A percentile compares a stretch with the other conserved stretches of the same genome.
phyloP scores from a whole-genome alignment of 352 stramenopile species.

The Halophytophthora polymorphica region DNA sequence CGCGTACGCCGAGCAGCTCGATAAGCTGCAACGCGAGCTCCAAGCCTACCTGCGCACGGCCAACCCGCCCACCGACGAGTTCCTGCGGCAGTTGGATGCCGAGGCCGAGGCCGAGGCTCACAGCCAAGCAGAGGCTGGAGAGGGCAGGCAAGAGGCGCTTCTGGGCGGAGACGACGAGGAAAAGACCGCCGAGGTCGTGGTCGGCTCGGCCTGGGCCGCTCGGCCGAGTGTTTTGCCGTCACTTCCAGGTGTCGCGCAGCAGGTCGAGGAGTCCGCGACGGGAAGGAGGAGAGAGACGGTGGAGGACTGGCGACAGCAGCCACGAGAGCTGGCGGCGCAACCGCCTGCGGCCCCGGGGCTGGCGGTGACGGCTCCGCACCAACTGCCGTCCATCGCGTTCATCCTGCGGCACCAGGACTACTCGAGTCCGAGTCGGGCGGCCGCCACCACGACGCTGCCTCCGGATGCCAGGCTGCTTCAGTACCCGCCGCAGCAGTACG shows the following conservation, averaged over 20 bases:
- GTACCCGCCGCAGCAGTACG: neutral
- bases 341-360: slow-evolving; percentile 16
- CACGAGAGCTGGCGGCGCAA: slow-evolving; percentile 3
- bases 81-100: slow-evolving; percentile 15
- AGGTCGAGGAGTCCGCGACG: too few relatives aligned
- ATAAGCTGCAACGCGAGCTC: slow-evolving; percentile 37
- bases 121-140: neutral
- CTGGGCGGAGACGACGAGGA: too few relatives aligned
- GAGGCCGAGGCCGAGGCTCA: slow-evolving; percentile 7
- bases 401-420: slow-evolving; percentile 42
- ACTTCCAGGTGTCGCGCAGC: too few relatives aligned
- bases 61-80: slow-evolving; percentile 31
- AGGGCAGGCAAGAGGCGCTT: slow-evolving; percentile 4
- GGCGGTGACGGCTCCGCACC: slow-evolving; percentile 22
- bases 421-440: slow-evolving; percentile 28
- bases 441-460: slow-evolving; percentile 21
- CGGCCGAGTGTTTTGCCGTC: too few relatives aligned
- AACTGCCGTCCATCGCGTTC: slow-evolving; percentile 35
- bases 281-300: too few relatives aligned
- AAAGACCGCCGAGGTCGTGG: too few relatives aligned
- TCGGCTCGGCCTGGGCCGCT: too few relatives aligned
- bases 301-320: slow-evolving; percentile 3
- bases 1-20: slow-evolving; percentile 44
- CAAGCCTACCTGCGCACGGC: slow-evolving; percentile 46
- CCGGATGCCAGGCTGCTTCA: neutral